Evolutionary conservation across 306 rosid genomes (phyloP).

Genomic region (Luffa aegyptiaca): DNA sequence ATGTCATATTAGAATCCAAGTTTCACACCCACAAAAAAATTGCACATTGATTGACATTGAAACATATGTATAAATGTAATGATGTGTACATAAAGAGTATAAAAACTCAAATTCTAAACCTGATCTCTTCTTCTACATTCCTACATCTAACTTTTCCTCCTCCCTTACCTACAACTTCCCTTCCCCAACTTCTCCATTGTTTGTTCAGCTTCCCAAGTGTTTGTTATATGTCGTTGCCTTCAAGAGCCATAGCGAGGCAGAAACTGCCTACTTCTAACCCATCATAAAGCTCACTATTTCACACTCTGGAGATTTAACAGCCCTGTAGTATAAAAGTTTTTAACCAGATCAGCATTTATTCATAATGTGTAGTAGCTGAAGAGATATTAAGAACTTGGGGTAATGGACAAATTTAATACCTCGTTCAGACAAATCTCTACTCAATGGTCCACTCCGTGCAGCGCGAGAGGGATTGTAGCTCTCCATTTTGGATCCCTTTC

Average conservation of each 20-base stretch:
- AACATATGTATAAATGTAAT: background rate
- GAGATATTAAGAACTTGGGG: background rate
- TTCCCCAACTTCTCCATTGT: background rate
- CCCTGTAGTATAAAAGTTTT: background rate
- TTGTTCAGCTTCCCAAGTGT: background rate
- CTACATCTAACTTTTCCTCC: background rate
- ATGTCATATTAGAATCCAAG: background rate
- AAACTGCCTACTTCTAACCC: background rate
- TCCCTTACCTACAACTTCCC: background rate
- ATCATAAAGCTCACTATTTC: background rate
- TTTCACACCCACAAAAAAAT: background rate
- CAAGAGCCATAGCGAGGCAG: background rate
- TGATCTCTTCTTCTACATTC: constrained; percentile 1
- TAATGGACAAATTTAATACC: background rate
- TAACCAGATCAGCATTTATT: background rate
- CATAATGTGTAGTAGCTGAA: background rate
- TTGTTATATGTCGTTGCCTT: background rate
- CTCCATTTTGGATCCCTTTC: background rate
- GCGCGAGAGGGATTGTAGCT: constrained; percentile 1
- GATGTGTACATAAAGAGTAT: constrained; percentile 1
- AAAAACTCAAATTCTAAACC: constrained; percentile 2
- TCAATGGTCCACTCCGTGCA: constrained; percentile 1
- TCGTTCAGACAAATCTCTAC: background rate
- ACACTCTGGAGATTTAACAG: background rate
- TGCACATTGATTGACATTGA: constrained; percentile 3